Percentiles rank a stretch among this genome's conserved stretches.
Conservation (phyloP, 192 early-diverging fungal species). For the Coemansia sp. region DNA sequence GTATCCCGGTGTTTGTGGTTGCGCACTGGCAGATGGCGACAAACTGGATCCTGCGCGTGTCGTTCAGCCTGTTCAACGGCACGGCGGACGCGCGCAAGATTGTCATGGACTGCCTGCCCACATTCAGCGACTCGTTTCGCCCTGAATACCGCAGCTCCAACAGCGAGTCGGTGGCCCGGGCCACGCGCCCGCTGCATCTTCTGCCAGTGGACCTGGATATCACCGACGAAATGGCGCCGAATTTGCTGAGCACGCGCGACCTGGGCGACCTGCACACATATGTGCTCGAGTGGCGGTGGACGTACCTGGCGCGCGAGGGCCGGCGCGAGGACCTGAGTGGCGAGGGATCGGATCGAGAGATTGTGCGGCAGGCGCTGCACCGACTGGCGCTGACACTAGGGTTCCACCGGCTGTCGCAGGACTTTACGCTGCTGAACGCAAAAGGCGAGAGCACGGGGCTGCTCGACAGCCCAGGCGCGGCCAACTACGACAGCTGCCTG, state of each 20-base stretch:
- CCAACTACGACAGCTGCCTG: constrained; percentile 41
- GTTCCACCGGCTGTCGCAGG: constrained; percentile 33
- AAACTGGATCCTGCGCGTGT: constrained; percentile 43
- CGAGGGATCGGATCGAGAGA: constrained; percentile 46
- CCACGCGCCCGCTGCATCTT: constrained; percentile 43
- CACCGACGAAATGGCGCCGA: constrained; percentile 5
- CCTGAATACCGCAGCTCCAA: constrained; percentile 21
- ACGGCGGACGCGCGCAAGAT: constrained; percentile 36
- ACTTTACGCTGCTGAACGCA: constrained; percentile 49
- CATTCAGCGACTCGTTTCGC: constrained; percentile 27
- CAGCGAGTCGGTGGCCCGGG: constrained; percentile 32
- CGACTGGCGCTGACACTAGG: constrained; percentile 40
- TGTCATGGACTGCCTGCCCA: constrained; percentile 41
- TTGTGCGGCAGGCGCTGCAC: constrained; percentile 47
- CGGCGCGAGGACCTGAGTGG: constrained; percentile 37
- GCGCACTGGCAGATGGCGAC: constrained; percentile 44
- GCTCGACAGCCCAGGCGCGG: constrained; percentile 20
- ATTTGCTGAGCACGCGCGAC: constrained; percentile 39
- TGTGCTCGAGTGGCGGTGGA: constrained; percentile 52
- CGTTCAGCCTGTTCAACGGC: constrained; percentile 46
- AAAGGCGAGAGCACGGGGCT: constrained; percentile 49
- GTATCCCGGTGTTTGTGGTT: constrained; percentile 32
- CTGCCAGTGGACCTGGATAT: constrained; percentile 41
- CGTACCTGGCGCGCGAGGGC: constrained; percentile 47
- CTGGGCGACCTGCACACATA: constrained; percentile 50